These are phyloP conservation scores for Macadamia tetraphylla DNA, from an alignment of 164 flowering plant genomes.

Conservation along the genomic window DNA sequence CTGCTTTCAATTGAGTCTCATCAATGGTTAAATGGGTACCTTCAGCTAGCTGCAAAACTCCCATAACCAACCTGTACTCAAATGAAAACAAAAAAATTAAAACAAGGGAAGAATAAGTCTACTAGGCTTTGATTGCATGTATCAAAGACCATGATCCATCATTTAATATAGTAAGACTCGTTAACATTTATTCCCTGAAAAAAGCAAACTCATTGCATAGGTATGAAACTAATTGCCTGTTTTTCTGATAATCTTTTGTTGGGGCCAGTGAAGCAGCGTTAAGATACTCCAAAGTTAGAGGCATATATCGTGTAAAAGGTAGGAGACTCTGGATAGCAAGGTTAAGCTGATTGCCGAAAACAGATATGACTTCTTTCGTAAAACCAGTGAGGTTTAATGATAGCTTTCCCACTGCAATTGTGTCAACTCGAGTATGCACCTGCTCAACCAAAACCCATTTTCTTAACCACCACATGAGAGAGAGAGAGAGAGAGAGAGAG, in stretches of 20 bases:
- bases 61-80: conserved; percentile 61
- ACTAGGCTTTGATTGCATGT: neutral
- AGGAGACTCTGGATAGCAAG: conserved; percentile 46
- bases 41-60: conserved; percentile 71
- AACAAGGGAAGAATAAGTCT: too few relatives aligned
- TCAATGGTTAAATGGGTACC: conserved; percentile 84
- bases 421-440: conserved; percentile 77
- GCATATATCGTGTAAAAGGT: conserved; percentile 59
- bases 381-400: conserved; percentile 75
- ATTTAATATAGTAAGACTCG: neutral
- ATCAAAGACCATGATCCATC: neutral
- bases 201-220: neutral
- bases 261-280: conserved; percentile 73
- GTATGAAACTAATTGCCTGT: conserved; percentile 41
- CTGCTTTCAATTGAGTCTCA: conserved; percentile 68
- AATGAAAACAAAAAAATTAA: neutral
- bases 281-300: conserved; percentile 75
- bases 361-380: conserved; percentile 52
- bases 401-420: conserved; percentile 82
- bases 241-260: conserved; percentile 65
- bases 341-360: conserved; percentile 52
- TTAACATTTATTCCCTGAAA: too few relatives aligned
- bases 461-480: neutral
- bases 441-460: conserved; percentile 23
- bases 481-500: neutral